Evolutionary conservation across 129 eudicot genomes (phyloP), one percentile per base, ranked within the genome.

Genomic region (Helianthus annuus): DNA sequence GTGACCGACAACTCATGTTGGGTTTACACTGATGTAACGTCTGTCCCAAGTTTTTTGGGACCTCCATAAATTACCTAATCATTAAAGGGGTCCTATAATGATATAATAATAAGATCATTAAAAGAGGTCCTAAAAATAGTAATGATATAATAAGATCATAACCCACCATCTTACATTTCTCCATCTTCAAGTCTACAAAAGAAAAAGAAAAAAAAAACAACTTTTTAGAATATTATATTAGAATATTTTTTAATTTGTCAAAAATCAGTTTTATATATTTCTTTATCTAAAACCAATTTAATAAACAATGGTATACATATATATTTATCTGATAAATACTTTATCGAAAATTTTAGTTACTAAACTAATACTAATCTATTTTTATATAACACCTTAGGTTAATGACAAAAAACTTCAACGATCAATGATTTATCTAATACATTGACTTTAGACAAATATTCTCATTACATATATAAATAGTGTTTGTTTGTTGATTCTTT

Each of bases 1-100:
- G 22, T 54, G 64, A 58, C 16, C 15, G 64, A 58, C 64, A 58
- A 58, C 38, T 58, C 64, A 11, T 58, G 64, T 58, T 58, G 39
- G 40, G 64, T 4, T 58, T 12, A 5, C 32, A 57, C 9, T 55
- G 29, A 55, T 55, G 1, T 24, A 57, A 57, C 63, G 36, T 57
- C 32, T 5, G 27, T 34, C 3, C 7, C 10, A 57, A 57, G 63
- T 10, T 57, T 56, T 56, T 13, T 13, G 54, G 54, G 54, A 48
- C 54, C 54, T 48, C 13, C 7, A 11, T 17, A 54, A 54, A 54
- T 15, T 10, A 55, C 6, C 14, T 19, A 55, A 19, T 19, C 3
- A 55, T 17, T 55, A 9, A 7, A 55, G 13, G 61, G 61, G 34
- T 55, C 61, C 61, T 19, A 17, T 19, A 19, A 19, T 19, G 22